These are phyloP conservation scores for Epichloe sylvatica DNA, from an alignment of 2,329 filamentous ascomycete genomes.

Conservation along the genomic window DNA sequence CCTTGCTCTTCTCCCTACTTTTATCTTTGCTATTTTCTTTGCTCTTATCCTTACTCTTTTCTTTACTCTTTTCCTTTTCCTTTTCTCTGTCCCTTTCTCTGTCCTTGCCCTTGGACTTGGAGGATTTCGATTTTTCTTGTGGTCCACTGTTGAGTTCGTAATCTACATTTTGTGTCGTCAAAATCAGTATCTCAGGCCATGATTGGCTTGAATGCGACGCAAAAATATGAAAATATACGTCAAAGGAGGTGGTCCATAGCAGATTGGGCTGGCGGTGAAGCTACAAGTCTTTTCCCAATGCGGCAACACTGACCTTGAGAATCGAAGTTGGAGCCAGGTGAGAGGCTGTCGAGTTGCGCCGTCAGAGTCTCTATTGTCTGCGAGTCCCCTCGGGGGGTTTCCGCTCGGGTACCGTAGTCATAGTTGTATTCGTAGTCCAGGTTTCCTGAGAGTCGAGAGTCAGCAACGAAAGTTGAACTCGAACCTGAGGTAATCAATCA, in stretches of 20 bases:
- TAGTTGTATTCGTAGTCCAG: constrained; percentile 2
- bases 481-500: not conserved
- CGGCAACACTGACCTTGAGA: constrained; percentile 1
- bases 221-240: not conserved
- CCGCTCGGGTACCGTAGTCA: not conserved
- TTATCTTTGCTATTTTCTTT: not conserved
- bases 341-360: not conserved
- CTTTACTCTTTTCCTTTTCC: not conserved
- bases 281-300: not conserved
- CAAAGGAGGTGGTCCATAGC: not conserved
- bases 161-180: not conserved
- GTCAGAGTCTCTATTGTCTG: not conserved
- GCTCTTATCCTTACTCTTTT: not conserved
- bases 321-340: constrained; percentile 2
- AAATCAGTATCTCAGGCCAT: not conserved
- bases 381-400: constrained; percentile 2
- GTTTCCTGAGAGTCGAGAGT: constrained; percentile 1
- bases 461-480: not conserved
- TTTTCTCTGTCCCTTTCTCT: not conserved
- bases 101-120: constrained; percentile 1
- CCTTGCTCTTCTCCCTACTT: not conserved
- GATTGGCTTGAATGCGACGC: not conserved
- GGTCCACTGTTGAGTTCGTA: constrained; percentile 1
- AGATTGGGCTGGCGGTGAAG: not conserved
- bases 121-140: not conserved